Conservation (phyloP, 108 stramenopile genomes). For the Nitzschia inconspicua region DNA sequence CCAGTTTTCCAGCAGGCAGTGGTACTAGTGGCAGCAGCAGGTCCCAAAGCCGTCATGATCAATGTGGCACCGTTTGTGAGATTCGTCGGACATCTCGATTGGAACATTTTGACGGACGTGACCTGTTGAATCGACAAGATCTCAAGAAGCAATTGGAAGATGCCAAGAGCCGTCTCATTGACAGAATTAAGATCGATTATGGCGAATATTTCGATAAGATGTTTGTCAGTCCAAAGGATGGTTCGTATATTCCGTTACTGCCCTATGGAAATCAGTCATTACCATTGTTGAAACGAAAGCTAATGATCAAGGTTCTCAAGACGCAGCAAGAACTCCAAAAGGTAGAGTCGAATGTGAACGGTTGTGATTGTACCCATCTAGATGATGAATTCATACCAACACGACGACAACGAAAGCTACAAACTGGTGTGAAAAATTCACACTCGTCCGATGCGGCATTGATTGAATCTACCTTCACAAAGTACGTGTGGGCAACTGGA, state of each 20-base stretch:
- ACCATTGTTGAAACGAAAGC: slow-evolving; percentile 24
- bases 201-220: slow-evolving; percentile 34
- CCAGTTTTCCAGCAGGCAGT: no score
- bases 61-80: no score
- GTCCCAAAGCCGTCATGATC: no score
- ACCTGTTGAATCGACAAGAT: slow-evolving; percentile 10
- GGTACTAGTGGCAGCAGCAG: no score
- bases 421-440: no score
- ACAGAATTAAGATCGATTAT: slow-evolving; percentile 23
- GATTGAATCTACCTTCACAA: slow-evolving; percentile 3
- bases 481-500: slow-evolving; percentile 60
- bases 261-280: slow-evolving; percentile 9
- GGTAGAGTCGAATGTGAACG: slow-evolving; percentile 6
- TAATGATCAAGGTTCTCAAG: slow-evolving; percentile 37
- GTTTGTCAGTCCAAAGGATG: slow-evolving; percentile 13
- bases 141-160: slow-evolving; percentile 1
- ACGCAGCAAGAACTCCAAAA: slow-evolving; percentile 9
- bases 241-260: neutral
- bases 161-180: slow-evolving; percentile 15
- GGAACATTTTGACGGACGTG: slow-evolving; percentile 3
- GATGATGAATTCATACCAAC: no score
- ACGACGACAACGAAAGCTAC: neutral
- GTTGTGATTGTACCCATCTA: slow-evolving; percentile 7
- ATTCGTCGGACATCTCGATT: neutral
- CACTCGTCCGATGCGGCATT: no score